Percentiles rank a stretch among this genome's conserved stretches.
These are phyloP conservation scores for Carex arenaria DNA, from an alignment of 202 grass and related monocot species.

Conservation along the genomic window DNA sequence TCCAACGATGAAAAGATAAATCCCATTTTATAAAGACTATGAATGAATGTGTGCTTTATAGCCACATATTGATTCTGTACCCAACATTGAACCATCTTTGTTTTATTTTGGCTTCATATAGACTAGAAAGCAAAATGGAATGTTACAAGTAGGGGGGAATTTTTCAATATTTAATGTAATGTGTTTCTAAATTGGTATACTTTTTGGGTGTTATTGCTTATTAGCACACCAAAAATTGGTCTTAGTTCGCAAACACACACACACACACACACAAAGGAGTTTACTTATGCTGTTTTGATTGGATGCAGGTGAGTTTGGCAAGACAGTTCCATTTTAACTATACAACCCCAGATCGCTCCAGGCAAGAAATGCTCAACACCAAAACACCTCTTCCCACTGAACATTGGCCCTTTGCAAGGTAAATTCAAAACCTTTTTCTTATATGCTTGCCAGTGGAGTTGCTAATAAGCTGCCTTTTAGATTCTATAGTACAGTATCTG, in stretches of 20 bases:
- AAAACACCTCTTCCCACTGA: slow-evolving; percentile 74
- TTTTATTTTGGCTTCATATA: not conserved
- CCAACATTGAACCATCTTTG: not conserved
- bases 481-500: not conserved
- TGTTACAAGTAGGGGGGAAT: not conserved
- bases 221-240: not conserved
- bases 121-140: not conserved
- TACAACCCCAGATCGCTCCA: slow-evolving; percentile 74
- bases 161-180: not conserved
- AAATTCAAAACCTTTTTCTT: not conserved
- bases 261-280: not conserved
- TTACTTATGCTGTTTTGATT: not conserved
- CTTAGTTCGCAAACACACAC: too few species aligned
- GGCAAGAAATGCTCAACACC: slow-evolving; percentile 79
- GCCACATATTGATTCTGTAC: not conserved
- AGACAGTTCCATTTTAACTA: slow-evolving; percentile 92
- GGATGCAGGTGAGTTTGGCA: slow-evolving; percentile 38
- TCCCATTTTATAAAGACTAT: too few species aligned
- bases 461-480: not conserved
- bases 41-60: not conserved
- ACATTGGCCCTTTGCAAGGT: slow-evolving; percentile 83
- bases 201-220: not conserved
- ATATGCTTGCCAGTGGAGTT: not conserved
- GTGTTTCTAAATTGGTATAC: not conserved
- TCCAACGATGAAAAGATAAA: too few species aligned